Conservation (phyloP, 164 flowering plant species). For the Taxillus chinensis region DNA sequence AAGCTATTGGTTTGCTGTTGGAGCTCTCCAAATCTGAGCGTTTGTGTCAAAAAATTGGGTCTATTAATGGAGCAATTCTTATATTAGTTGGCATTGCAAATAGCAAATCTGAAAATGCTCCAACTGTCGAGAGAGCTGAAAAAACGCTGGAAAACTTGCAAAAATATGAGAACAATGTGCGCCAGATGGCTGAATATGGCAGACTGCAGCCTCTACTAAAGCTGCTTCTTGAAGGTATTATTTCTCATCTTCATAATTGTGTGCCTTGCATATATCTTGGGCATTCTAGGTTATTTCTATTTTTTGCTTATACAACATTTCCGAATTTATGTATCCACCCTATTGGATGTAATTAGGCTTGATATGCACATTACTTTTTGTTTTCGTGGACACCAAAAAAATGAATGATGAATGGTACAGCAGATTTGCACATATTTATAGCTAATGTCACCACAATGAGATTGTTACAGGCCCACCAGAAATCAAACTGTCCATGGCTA, state of each 20-base stretch:
- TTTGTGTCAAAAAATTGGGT: constrained; percentile 84
- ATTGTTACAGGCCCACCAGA: constrained; percentile 63
- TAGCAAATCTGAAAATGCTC: constrained; percentile 75
- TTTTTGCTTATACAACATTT: too few relatives aligned
- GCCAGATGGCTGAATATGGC: constrained; percentile 95
- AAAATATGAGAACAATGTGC: constrained; percentile 70
- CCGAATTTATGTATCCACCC: too few relatives aligned
- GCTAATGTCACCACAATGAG: neutral
- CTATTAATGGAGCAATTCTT: constrained; percentile 78
- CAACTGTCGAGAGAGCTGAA: constrained; percentile 77
- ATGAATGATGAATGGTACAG: too few relatives aligned
- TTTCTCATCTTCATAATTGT: neutral
- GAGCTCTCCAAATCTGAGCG: constrained; percentile 79
- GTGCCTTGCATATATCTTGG: neutral
- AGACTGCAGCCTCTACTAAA: constrained; percentile 80
- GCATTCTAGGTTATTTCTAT: neutral
- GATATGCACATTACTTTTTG: too few relatives aligned
- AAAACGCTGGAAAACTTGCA: constrained; percentile 77
- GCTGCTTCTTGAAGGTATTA: constrained; percentile 71
- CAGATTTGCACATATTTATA: too few relatives aligned
- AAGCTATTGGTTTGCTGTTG: constrained; percentile 74
- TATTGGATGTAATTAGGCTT: too few relatives aligned
- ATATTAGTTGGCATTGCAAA: constrained; percentile 85
- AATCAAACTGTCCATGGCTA: constrained; percentile 75
- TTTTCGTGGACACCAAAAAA: too few relatives aligned